Base-by-base conservation (phyloP, 208 protist genomes). In the Lotmaria passim region DNA sequence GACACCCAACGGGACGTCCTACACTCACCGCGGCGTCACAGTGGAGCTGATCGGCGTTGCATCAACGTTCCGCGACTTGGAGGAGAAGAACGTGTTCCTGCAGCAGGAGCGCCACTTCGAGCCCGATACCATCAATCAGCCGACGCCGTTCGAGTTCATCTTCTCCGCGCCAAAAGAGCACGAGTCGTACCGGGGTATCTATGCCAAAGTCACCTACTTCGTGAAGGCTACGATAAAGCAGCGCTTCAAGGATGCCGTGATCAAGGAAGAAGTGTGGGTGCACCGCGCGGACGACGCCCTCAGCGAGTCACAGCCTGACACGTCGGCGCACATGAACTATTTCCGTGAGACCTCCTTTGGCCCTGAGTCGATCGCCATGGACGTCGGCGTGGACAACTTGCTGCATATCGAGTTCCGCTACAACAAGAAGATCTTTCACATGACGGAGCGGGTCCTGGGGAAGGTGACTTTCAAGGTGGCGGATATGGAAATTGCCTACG, bases 351-450 rank as follows among this genome's bases (percentile, higher is more conserved):
- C 81, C 17, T 82, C 79, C 48, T 93, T 94, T 67, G 79, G 79
- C 33, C 59, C 75, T 23, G 65, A 84, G 44, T 89, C 87, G 5
- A 79, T 88, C 24, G 56, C 79, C 1, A 96, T 96, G 89, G 90
- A 96, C 21, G 90, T 97, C 3, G 91, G 91, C 44, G 90, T 97
- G 8, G 88, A 89, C 38, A 75, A 94, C 59, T 31, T 85, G 12
- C 83, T 97, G 43, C 93, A 97, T 65, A 96, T 97, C 81, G 91
- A 96, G 72, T 97, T 97, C 53, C 83, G 85, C 56, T 96, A 95
- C 73, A 67, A 92, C 73, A 93, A 94, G 66, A 80, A 83, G 61
- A 69, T 81, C 7, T 96, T 93, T 73, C 89, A 95, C 66, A 67
- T 94, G 39, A 31, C 52, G 15, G 90, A 95, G 60, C 79, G 81